Conservation (phyloP, 306 rosid genomes). For the Acmispon strigosus region DNA sequence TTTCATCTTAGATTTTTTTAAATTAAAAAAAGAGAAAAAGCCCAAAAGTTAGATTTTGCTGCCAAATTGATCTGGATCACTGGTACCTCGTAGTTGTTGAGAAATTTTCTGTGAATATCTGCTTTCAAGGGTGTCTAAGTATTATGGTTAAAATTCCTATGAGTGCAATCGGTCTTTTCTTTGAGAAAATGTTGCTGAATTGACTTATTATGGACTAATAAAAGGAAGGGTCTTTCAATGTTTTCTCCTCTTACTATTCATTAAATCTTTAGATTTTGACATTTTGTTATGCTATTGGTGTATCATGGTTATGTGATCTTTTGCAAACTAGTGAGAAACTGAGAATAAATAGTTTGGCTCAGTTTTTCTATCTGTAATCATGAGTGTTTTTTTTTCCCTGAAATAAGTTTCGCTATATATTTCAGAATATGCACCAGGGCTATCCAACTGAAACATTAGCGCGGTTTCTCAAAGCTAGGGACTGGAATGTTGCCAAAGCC, state of each 20-base stretch:
- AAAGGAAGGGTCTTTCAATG: not conserved
- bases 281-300: not conserved
- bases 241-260: not conserved
- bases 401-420: conserved; percentile 16
- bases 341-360: not conserved
- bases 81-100: not conserved
- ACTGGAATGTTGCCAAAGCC: conserved; percentile 74
- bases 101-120: not conserved
- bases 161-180: too few relatives aligned
- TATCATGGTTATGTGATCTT: not conserved
- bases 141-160: too few relatives aligned
- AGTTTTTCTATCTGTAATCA: not conserved
- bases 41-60: not conserved
- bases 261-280: not conserved
- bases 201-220: not conserved
- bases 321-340: not conserved
- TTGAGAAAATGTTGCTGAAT: not conserved
- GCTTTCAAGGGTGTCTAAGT: not conserved
- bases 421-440: conserved; percentile 86
- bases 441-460: conserved; percentile 51
- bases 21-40: not conserved
- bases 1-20: not conserved
- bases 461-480: conserved; percentile 93
- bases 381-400: not conserved
- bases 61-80: conserved; percentile 23